Conservation (phyloP, 1,139 yeast genomes). For the Scheffersomyces parashehatae region DNA sequence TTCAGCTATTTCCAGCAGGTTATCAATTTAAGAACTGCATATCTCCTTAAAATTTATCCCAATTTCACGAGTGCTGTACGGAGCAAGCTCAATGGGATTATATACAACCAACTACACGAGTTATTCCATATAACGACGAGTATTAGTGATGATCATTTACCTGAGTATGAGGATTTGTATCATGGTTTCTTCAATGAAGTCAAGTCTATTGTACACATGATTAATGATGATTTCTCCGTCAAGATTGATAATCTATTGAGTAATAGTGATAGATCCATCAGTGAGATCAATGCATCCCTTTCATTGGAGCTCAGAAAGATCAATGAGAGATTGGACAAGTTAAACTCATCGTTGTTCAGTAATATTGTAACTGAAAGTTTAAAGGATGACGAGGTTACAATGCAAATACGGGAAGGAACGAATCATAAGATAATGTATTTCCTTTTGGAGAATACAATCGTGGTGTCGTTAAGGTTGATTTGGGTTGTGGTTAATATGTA, state of each 20-base stretch:
- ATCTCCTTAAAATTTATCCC: conserved; percentile 32
- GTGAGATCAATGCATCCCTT: conserved; percentile 81
- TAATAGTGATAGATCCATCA: conserved; percentile 71
- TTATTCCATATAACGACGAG: conserved; percentile 25
- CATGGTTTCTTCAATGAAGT: conserved; percentile 36
- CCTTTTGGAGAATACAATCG: conserved; percentile 49
- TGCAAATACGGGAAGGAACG: conserved; percentile 25
- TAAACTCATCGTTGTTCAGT: conserved; percentile 38
- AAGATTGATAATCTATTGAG: conserved; percentile 66
- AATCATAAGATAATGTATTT: conserved; percentile 41
- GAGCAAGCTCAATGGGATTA: conserved; percentile 20
- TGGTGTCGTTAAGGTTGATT: conserved; percentile 60
- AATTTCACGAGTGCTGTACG: conserved; percentile 20
- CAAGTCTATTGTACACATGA: conserved; percentile 38
- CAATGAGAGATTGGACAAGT: conserved; percentile 65
- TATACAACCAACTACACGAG: conserved; percentile 22
- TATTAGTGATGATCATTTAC: conserved; percentile 37
- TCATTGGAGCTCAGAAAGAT: conserved; percentile 69
- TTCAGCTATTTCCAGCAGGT: conserved; percentile 14
- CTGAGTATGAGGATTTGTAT: conserved; percentile 37
- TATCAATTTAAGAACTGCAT: conserved; percentile 24
- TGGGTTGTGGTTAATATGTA: conserved; percentile 72
- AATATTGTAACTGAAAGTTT: conserved; percentile 24
- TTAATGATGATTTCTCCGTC: conserved; percentile 47
- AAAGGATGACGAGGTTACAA: conserved; percentile 18